Base-by-base conservation (phyloP, 2,329 filamentous ascomycete species). In the Cercospora brassicicola region DNA sequence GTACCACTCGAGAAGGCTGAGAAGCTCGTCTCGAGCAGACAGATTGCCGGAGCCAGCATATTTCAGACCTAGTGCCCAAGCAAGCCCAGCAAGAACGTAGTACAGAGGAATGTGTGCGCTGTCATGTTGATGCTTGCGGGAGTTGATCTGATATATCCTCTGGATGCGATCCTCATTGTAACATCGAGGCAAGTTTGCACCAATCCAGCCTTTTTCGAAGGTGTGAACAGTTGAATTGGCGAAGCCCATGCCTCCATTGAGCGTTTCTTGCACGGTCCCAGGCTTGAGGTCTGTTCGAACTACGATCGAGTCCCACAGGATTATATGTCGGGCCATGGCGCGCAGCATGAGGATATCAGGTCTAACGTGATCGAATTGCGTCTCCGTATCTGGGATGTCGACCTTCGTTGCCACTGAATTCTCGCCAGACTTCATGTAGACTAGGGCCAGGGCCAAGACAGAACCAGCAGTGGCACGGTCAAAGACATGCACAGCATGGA, bases 401-500 rank as follows among this genome's bases (percentile, higher is more conserved):
- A 99, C 90, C 82, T 97, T 98, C 65, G 90, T 88, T 3, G 95
- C 95, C 20, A 99, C 87, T 15, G 91, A 89, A 67, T 88, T 86
- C 76, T 99, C 92, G 71, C 96, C 92, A 0, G 94, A 95, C 80
- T 98, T 98, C 92, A 99, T 95, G 79, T 94, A 99, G 33, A 99
- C 94, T 64, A 99, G 86, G 1, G 93, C 88, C 67, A 97, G 85
- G 0, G 95, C 94, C 74, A 98, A 88, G 7, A 96, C 93, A 1
- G 95, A 94, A n/a, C 92, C 95, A 1, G 96, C 92, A 9, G 93
- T 95, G 5, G 94, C 94, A 74, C 94, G 91, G 77, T 99, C 96
- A 2, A 98, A 86, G 9, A 98, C 89, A 75, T 99, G 94, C 26
- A 97, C 93, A 42, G 96, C 86, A 73, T 96, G 91, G 11, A 98